Conservation (phyloP, 176 grass and related monocot species). For the Saccharum officinarum region DNA sequence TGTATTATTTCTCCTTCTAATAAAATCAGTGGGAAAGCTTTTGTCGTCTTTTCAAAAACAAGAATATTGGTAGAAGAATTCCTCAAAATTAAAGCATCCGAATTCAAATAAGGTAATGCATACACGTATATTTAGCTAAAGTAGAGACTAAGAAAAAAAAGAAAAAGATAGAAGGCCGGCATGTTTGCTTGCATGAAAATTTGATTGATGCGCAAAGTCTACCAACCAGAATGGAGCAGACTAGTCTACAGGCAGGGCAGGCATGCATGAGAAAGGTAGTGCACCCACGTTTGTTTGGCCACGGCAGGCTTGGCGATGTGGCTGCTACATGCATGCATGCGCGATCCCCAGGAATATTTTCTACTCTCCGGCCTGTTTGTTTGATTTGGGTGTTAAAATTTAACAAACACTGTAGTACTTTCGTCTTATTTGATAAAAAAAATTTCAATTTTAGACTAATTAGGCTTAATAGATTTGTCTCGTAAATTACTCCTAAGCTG, state of each 20-base stretch:
- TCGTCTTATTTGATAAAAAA: no score
- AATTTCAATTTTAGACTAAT: no score
- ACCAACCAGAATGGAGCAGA: constrained; percentile 23
- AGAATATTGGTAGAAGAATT: not conserved
- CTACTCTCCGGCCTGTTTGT: no score
- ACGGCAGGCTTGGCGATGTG: not conserved
- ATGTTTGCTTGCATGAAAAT: not conserved
- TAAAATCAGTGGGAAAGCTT: not conserved
- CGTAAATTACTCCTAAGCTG: no score
- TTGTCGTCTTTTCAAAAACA: not conserved
- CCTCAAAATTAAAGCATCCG: not conserved
- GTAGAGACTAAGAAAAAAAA: not conserved
- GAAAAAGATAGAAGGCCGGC: not conserved
- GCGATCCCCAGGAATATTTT: constrained; percentile 45
- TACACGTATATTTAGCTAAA: not conserved
- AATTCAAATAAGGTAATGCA: not conserved
- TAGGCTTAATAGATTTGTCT: no score
- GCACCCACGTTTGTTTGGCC: constrained; percentile 35
- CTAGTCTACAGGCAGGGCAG: not conserved
- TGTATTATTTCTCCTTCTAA: not conserved
- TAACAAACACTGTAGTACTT: no score
- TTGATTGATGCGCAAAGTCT: constrained; percentile 36
- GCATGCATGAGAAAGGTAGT: not conserved
- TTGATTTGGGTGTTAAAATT: no score
- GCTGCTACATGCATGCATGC: constrained; percentile 19